Evolutionary conservation across 1,284 basidiomycete species (phyloP).

Genomic region (Tilletiopsis washingtonensis): DNA sequence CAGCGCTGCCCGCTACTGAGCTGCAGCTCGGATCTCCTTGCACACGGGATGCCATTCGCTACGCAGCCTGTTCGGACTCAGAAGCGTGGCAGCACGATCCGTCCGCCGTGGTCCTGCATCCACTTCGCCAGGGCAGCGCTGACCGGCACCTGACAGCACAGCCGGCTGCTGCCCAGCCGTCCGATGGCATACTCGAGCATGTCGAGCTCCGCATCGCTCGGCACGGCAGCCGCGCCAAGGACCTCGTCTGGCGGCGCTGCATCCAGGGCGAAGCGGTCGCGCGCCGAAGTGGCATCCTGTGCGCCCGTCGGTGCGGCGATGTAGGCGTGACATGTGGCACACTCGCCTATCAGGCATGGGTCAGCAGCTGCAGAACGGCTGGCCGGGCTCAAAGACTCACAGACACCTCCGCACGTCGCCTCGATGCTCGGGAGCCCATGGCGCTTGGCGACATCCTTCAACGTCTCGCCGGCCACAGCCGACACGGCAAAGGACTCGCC

Average conservation of each 20-base stretch:
- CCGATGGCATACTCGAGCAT: slow-evolving; percentile 31
- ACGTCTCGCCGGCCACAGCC: slow-evolving; percentile 37
- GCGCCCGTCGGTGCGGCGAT: slow-evolving; percentile 7
- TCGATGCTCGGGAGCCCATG: slow-evolving; percentile 35
- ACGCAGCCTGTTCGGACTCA: no score
- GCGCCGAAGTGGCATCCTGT: neutral
- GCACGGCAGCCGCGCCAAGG: neutral
- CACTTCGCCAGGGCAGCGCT: slow-evolving; percentile 12
- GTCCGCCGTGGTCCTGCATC: slow-evolving; percentile 12
- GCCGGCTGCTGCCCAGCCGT: slow-evolving; percentile 9
- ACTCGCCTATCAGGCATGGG: neutral
- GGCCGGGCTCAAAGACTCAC: slow-evolving; percentile 36
- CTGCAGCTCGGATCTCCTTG: no score
- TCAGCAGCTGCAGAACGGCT: neutral
- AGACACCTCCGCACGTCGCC: slow-evolving; percentile 42
- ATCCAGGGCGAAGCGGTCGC: neutral
- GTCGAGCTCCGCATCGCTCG: slow-evolving; percentile 19
- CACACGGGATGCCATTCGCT: no score
- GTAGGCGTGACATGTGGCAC: slow-evolving; percentile 33
- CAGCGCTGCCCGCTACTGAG: no score
- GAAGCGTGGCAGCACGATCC: slow-evolving; percentile 15
- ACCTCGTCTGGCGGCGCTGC: slow-evolving; percentile 2
- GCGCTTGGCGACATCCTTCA: slow-evolving; percentile 40
- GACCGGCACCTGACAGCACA: slow-evolving; percentile 21
- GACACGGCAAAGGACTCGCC: slow-evolving; percentile 21